Conservation (phyloP, 208 protist genomes). For the Crithidia bombi region DNA sequence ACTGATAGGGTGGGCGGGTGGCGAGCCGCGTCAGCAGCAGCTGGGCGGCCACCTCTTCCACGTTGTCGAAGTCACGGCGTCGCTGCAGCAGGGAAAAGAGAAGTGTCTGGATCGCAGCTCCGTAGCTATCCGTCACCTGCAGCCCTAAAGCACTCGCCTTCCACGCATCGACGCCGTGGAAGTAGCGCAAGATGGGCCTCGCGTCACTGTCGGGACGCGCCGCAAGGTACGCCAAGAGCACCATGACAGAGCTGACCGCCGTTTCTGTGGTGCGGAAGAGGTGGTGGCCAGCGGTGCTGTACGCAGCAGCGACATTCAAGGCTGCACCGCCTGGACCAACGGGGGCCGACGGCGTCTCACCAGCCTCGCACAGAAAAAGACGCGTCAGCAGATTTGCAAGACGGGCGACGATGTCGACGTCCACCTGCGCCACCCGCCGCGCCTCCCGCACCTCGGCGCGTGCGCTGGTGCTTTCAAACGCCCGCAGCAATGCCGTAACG, state of each 20-base stretch:
- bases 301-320: conserved; percentile 31
- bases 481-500: conserved; percentile 39
- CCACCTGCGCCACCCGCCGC: conserved; percentile 47
- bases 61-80: conserved; percentile 54
- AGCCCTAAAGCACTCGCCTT: conserved; percentile 51
- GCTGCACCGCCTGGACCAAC: not conserved
- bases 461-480: conserved; percentile 45
- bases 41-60: conserved; percentile 42
- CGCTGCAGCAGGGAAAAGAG: conserved; percentile 44
- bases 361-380: conserved; percentile 30
- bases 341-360: conserved; percentile 16
- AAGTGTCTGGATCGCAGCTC: conserved; percentile 38
- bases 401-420: conserved; percentile 50
- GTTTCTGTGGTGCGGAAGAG: conserved; percentile 46
- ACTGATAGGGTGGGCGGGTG: conserved; percentile 52
- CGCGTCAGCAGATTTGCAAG: conserved; percentile 32
- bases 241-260: conserved; percentile 29
- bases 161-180: conserved; percentile 53
- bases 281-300: conserved; percentile 37
- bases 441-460: conserved; percentile 31
- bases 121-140: conserved; percentile 56
- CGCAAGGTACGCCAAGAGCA: conserved; percentile 42
- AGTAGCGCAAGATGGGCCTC: conserved; percentile 46
- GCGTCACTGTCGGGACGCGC: conserved; percentile 47
- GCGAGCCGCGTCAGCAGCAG: conserved; percentile 57